Evolutionary conservation across 2,329 filamentous ascomycete genomes (phyloP).

Genomic region (Venturia nashicola): DNA sequence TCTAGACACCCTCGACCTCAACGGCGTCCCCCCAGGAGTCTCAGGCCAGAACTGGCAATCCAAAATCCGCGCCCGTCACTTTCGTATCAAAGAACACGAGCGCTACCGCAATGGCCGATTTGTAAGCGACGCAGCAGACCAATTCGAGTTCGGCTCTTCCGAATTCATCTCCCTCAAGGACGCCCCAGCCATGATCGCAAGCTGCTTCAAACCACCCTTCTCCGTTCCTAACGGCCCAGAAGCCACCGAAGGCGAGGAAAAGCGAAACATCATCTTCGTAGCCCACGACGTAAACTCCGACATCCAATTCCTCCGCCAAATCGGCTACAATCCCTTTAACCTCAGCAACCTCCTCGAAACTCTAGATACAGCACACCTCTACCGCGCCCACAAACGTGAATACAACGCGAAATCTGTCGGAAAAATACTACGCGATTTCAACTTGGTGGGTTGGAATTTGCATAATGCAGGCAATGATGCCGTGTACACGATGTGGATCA

Average conservation of each 20-base stretch:
- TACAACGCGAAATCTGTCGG: slow-evolving; percentile 44
- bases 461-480: slow-evolving; percentile 87
- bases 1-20: slow-evolving; percentile 56
- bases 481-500: slow-evolving; percentile 61
- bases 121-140: slow-evolving; percentile 59
- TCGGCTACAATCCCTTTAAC: slow-evolving; percentile 51
- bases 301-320: slow-evolving; percentile 49
- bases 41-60: slow-evolving; percentile 54
- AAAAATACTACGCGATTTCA: slow-evolving; percentile 50
- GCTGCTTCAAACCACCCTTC: slow-evolving; percentile 33
- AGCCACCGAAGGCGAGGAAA: slow-evolving; percentile 14
- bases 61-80: slow-evolving; percentile 58
- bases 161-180: slow-evolving; percentile 40
- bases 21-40: slow-evolving; percentile 44
- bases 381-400: slow-evolving; percentile 48
- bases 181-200: slow-evolving; percentile 34
- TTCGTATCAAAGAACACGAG: slow-evolving; percentile 59
- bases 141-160: slow-evolving; percentile 59
- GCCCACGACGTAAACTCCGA: slow-evolving; percentile 64
- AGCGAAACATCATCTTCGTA: slow-evolving; percentile 59
- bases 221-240: not conserved
- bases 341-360: slow-evolving; percentile 46
- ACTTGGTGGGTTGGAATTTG: slow-evolving; percentile 50
- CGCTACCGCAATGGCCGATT: slow-evolving; percentile 55
- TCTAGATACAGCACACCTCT: slow-evolving; percentile 63